phyloP scores from a whole-genome alignment of 805 yeast genomes.

The Tetrapisispora iriomotensis region DNA sequence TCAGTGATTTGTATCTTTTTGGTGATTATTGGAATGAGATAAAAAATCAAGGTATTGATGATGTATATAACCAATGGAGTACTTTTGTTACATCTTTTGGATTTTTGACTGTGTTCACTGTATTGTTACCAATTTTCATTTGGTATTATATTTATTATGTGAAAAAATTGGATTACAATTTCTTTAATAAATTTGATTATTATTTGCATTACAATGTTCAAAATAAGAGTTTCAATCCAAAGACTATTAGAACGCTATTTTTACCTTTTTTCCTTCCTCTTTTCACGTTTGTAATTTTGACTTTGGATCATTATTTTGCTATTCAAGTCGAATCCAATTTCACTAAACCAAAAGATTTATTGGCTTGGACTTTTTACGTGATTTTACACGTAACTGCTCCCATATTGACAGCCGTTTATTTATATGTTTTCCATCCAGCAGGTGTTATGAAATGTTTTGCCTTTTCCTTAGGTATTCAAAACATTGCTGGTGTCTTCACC shows the following conservation, averaged over 20 bases:
- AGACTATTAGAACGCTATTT: conserved; percentile 11
- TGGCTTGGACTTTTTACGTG: conserved; percentile 57
- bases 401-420: conserved; percentile 49
- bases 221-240: conserved; percentile 9
- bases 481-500: conserved; percentile 48
- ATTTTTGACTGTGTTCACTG: conserved; percentile 9
- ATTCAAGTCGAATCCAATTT: conserved; percentile 30
- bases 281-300: conserved; percentile 35
- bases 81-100: conserved; percentile 10
- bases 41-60: conserved; percentile 10
- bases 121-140: conserved; percentile 15
- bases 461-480: conserved; percentile 49
- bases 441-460: conserved; percentile 48
- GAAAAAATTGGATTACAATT: conserved; percentile 13
- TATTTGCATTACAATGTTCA: conserved; percentile 12
- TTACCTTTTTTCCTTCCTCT: conserved; percentile 33
- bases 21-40: conserved; percentile 27
- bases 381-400: conserved; percentile 53
- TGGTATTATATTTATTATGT: conserved; percentile 24
- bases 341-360: conserved; percentile 38
- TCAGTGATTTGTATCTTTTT: conserved; percentile 21
- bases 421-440: conserved; percentile 59
- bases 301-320: conserved; percentile 35
- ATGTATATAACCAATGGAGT: conserved; percentile 5
- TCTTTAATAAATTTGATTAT: conserved; percentile 19